These are phyloP conservation scores for Xerocomus cyaneibrunnescens DNA, from an alignment of 1,284 basidiomycete genomes.

Conservation along the genomic window DNA sequence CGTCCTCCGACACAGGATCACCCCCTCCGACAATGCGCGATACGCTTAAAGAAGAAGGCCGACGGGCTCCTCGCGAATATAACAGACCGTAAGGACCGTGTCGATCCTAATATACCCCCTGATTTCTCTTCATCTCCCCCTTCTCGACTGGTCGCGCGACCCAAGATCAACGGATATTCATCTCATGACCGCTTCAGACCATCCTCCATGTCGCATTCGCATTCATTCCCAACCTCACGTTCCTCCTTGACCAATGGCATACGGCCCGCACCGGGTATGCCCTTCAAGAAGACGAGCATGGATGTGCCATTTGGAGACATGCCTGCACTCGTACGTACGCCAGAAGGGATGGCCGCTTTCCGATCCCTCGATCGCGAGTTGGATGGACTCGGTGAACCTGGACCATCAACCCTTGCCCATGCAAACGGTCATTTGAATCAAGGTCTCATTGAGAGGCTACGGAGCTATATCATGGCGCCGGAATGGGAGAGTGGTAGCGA, in stretches of 20 bases:
- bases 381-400: constrained; percentile 35
- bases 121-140: constrained; percentile 24
- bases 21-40: constrained; percentile 77
- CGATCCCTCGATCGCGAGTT: constrained; percentile 51
- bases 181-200: constrained; percentile 23
- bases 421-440: constrained; percentile 28
- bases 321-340: constrained; percentile 76
- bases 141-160: constrained; percentile 30
- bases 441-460: constrained; percentile 18
- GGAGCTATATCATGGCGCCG: constrained; percentile 36
- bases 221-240: constrained; percentile 10
- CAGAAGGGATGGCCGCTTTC: constrained; percentile 71
- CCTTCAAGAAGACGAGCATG: constrained; percentile 19
- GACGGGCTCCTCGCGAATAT: constrained; percentile 85
- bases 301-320: constrained; percentile 59
- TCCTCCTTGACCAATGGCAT: constrained; percentile 18
- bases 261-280: constrained; percentile 11
- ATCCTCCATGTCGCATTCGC: constrained; percentile 10
- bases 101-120: constrained; percentile 51
- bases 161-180: constrained; percentile 31
- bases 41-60: constrained; percentile 75
- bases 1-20: constrained; percentile 50
- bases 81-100: constrained; percentile 82
- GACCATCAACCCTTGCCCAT: constrained; percentile 33
- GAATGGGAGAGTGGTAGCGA: constrained; percentile 45